Percentiles rank a stretch among this genome's conserved stretches.
These are phyloP conservation scores for Trichodelitschia bisporula DNA, from an alignment of 495 filamentous ascomycete genomes.

Conservation along the genomic window DNA sequence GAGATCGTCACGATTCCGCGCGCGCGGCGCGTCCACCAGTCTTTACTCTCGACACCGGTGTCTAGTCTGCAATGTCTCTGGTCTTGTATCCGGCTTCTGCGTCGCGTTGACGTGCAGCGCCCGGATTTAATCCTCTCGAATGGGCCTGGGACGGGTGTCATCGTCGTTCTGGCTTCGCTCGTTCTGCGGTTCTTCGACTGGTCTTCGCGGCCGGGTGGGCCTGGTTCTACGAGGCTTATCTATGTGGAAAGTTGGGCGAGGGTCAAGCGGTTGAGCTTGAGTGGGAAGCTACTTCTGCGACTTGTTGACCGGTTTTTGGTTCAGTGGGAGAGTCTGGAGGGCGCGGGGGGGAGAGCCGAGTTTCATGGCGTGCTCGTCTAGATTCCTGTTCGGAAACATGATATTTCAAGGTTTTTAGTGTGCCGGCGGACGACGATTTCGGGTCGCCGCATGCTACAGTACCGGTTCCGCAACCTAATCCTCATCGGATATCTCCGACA, in stretches of 20 bases:
- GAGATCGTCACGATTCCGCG: conserved; percentile 39
- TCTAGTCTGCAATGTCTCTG: conserved; percentile 29
- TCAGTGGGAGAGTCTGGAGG: conserved; percentile 39
- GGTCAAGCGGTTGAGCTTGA: conserved; percentile 53
- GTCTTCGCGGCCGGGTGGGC: background rate
- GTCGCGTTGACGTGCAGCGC: conserved; percentile 10
- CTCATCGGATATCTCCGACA: too few species aligned
- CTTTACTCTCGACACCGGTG: conserved; percentile 40
- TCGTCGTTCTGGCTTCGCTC: conserved; percentile 45
- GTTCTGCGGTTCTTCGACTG: conserved; percentile 33
- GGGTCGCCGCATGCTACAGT: too few species aligned
- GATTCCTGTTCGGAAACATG: too few species aligned
- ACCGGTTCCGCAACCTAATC: too few species aligned
- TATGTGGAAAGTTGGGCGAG: conserved; percentile 88
- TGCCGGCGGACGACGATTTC: too few species aligned
- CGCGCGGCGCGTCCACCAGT: conserved; percentile 55
- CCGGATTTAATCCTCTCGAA: conserved; percentile 57
- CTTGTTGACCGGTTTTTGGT: conserved; percentile 49
- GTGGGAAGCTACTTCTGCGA: conserved; percentile 41
- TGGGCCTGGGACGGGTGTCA: conserved; percentile 67
- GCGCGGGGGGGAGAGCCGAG: too few species aligned
- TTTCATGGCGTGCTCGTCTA: too few species aligned
- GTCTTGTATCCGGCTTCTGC: conserved; percentile 18
- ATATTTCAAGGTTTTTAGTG: too few species aligned
- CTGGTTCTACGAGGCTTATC: conserved; percentile 37